phyloP scores from a whole-genome alignment of 2,329 filamentous ascomycete genomes.

The Sporothrix variecibatus region DNA sequence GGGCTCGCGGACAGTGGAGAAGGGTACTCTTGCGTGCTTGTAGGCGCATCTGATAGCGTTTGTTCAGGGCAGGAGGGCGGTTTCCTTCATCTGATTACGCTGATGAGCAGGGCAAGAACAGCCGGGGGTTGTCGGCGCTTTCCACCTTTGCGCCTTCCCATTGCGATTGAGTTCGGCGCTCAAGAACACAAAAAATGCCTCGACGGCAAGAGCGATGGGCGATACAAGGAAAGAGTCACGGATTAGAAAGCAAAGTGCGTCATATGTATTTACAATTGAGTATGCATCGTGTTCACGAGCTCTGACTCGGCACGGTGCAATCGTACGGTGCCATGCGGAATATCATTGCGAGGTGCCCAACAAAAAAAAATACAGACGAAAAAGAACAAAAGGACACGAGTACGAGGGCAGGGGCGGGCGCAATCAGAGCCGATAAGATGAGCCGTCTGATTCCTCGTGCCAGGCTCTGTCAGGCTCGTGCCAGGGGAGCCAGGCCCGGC shows the following conservation, averaged over 20 bases:
- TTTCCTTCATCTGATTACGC: conserved; percentile 8
- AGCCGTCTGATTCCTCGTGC: not conserved
- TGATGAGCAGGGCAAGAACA: not conserved
- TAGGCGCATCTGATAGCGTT: conserved; percentile 4
- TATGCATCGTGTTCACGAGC: not conserved
- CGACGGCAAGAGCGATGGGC: not conserved
- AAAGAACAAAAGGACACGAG: not conserved
- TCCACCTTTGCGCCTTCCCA: not conserved
- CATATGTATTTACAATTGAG: not conserved
- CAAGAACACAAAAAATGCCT: conserved; percentile 7
- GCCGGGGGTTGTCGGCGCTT: not conserved
- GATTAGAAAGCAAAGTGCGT: not conserved
- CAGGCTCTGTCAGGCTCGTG: conserved; percentile 9
- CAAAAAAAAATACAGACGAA: not conserved
- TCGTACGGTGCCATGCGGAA: not conserved
- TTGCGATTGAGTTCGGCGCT: not conserved
- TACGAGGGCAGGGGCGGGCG: not conserved
- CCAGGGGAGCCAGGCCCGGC: conserved; percentile 11
- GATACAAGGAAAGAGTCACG: not conserved
- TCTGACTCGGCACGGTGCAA: not conserved
- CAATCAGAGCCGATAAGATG: not conserved
- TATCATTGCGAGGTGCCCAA: not conserved
- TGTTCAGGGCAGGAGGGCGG: not conserved
- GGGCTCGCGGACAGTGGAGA: not conserved
- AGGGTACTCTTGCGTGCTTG: not conserved